Base-by-base conservation (phyloP, 441 rosid species). In the Dalechampia spathulata region DNA sequence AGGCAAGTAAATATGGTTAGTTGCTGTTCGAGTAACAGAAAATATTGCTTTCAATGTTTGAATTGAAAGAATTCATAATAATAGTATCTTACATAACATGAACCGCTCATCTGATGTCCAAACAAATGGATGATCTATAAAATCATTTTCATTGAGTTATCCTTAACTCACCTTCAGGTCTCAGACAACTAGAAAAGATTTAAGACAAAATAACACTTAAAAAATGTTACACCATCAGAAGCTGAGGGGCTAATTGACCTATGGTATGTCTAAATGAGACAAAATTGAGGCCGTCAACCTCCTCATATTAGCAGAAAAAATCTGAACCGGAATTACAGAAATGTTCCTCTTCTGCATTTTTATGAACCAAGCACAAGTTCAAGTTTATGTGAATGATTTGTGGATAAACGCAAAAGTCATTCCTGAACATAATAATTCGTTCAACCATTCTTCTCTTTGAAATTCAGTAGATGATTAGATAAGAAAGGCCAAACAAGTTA, bases 1-100 rank as follows among this genome's bases (percentile, higher is more conserved):
- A 72, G 14, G 71, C 34, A 60, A 68, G 60, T 52, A 49, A 46
- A 58, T 42, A 49, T 41, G 45, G 48, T 61, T 40, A 56, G 59
- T 21, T 53, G 63, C 57, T 22, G 59, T 16, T 58, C 9, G 27
- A 67, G 20, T 22, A 60, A 55, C 17, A 38, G 4, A 55, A 42
- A 42, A 42, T 49, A 45, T 39, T 53, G 32, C 46, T 36, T 23
- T 21, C 4, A 62, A 25, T 32, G 55, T 19, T 36, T 14, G 37
- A 11, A n/a, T 27, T 14, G 36, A 27, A 49, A 39, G 30, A 37
- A 40, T 9, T 14, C 49, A 51, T 19, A 25, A 68, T 22, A 48
- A 39, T 12, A 59, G 40, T 22, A 25, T 39, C 13, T 20, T 28
- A 30, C 4, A 47, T 36, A 55, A 58, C 52, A 40, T 8, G 20